phyloP scores from a whole-genome alignment of 768 basidiomycete genomes.

The Mycena venus region DNA sequence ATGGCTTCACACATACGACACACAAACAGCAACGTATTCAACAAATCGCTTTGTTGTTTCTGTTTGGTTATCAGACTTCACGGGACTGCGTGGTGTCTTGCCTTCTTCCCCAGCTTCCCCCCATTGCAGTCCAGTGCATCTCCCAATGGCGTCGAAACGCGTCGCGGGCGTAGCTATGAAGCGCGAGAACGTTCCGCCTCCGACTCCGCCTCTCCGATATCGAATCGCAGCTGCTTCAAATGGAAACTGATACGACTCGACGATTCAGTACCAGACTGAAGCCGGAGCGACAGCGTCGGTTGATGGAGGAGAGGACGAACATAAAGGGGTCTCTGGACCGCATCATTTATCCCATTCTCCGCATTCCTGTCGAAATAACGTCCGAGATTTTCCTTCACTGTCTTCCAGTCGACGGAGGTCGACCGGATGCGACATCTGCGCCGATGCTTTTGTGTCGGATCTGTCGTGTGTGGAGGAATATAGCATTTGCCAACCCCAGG shows the following conservation, averaged over 20 bases:
- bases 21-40: no score
- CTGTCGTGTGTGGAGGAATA: not conserved
- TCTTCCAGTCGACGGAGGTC: not conserved
- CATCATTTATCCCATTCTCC: slow-evolving; percentile 1
- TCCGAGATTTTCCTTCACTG: slow-evolving; percentile 16
- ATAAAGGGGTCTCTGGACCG: not conserved
- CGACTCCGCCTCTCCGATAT: not conserved
- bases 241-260: not conserved
- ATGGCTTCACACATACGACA: no score
- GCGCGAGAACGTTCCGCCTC: not conserved
- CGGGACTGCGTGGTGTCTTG: no score
- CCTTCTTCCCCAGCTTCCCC: no score
- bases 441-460: slow-evolving; percentile 6
- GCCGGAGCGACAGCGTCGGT: not conserved
- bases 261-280: not conserved
- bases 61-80: no score
- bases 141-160: no score
- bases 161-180: not conserved
- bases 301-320: not conserved
- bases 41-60: no score
- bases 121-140: no score
- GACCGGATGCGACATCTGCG: not conserved
- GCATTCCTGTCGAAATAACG: not conserved
- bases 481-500: not conserved
- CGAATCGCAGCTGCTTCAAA: not conserved